These are phyloP conservation scores for Annulohypoxylon moriforme DNA, from an alignment of 495 filamentous ascomycete genomes.

Conservation along the genomic window DNA sequence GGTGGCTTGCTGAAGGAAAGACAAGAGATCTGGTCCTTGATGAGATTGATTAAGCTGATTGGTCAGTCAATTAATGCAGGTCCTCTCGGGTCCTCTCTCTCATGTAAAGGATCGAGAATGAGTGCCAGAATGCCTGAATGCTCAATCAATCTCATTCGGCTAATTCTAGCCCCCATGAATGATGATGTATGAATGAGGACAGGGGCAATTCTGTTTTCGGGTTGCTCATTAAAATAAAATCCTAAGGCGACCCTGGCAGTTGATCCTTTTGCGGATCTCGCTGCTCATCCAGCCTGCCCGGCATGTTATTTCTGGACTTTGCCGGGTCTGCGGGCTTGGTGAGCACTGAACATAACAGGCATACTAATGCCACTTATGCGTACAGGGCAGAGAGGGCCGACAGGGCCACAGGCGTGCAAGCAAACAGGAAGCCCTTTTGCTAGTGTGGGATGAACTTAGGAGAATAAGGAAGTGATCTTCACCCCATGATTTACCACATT, in stretches of 20 bases:
- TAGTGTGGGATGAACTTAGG: constrained; percentile 18
- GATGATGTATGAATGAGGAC: constrained; percentile 5
- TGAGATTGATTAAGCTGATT: constrained; percentile 25
- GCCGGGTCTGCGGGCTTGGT: background rate
- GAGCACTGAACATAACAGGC: no score
- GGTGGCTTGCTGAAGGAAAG: background rate
- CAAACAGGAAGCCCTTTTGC: constrained; percentile 4
- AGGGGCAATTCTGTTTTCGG: constrained; percentile 27
- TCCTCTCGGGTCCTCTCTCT: no score
- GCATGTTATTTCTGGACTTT: constrained; percentile 4
- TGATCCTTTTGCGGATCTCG: constrained; percentile 29
- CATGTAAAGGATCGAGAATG: constrained; percentile 35
- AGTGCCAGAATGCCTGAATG: background rate
- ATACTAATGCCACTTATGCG: no score
- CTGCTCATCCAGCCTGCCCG: background rate
- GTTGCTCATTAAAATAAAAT: constrained; percentile 36
- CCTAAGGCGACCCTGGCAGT: constrained; percentile 30
- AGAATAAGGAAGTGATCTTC: constrained; percentile 40
- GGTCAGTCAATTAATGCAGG: constrained; percentile 30
- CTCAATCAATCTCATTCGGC: constrained; percentile 33
- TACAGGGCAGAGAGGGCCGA: background rate
- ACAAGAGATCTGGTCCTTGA: constrained; percentile 18
- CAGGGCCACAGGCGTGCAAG: background rate
- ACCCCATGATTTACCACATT: constrained; percentile 37
- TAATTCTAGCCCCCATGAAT: constrained; percentile 29